Conservation (phyloP, 2,329 filamentous ascomycete species). For the Exophiala phaeomuriformis region DNA sequence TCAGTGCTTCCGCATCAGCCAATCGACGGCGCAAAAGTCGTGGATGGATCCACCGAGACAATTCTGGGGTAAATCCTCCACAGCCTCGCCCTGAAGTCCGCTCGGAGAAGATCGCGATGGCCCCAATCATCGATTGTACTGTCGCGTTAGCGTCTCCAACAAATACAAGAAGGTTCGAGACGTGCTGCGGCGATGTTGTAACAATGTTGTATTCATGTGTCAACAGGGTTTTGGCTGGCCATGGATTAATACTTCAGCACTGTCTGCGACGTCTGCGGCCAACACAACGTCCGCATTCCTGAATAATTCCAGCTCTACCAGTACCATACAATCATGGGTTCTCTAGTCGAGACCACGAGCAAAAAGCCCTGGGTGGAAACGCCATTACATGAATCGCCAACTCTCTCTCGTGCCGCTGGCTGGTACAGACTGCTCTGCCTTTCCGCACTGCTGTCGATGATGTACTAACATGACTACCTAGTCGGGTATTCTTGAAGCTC, state of each 20-base stretch:
- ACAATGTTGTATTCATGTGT: conserved; percentile 7
- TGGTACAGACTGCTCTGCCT: conserved; percentile 3
- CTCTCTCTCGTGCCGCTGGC: conserved; percentile 31
- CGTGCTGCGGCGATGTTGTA: background rate
- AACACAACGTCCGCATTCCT: no score
- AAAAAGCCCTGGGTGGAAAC: conserved; percentile 34
- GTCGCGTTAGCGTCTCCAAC: conserved; percentile 7
- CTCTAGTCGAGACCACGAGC: background rate
- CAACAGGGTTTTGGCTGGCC: background rate
- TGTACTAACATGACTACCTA: background rate
- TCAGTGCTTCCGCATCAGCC: no score
- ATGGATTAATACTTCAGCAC: no score
- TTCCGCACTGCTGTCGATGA: background rate
- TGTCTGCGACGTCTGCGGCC: no score
- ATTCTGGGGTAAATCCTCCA: background rate
- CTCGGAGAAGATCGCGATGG: conserved; percentile 2
- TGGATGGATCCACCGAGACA: no score
- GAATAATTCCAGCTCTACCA: no score
- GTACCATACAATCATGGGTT: background rate
- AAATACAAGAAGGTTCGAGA: conserved; percentile 1
- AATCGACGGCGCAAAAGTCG: no score
- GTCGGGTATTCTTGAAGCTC: conserved; percentile 53
- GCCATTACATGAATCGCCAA: conserved; percentile 34
- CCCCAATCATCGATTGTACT: background rate
- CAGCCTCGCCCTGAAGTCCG: conserved; percentile 1